Percentiles rank a stretch among this genome's conserved stretches.
These are phyloP conservation scores for Vanderwaltozyma verrucispora DNA, from an alignment of 805 yeast genomes.

Conservation along the genomic window DNA sequence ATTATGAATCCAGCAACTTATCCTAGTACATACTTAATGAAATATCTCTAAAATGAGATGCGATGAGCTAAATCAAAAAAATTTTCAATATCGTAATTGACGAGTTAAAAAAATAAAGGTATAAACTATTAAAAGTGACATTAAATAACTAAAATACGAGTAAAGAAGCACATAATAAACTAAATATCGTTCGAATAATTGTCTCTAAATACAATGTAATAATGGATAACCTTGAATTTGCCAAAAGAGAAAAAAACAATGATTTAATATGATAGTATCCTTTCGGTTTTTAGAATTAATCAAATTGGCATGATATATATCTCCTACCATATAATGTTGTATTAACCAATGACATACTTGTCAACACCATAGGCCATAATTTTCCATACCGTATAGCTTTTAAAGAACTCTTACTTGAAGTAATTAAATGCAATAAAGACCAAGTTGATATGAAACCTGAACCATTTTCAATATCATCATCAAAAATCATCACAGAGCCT, in stretches of 20 bases:
- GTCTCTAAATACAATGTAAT: no score
- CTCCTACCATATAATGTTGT: conserved; percentile 59
- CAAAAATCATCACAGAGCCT: conserved; percentile 67
- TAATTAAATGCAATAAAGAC: conserved; percentile 63
- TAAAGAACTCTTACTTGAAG: conserved; percentile 53
- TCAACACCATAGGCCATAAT: conserved; percentile 50
- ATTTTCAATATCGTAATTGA: not conserved
- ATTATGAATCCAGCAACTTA: no score
- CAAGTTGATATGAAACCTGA: conserved; percentile 76
- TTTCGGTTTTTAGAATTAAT: not conserved
- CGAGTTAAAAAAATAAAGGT: not conserved
- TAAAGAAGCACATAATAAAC: no score
- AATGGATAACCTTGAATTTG: no score
- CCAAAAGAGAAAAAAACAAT: no score
- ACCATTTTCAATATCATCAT: conserved; percentile 69
- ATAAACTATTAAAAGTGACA: no score
- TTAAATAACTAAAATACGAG: no score
- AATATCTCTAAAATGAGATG: not conserved
- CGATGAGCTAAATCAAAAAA: not conserved
- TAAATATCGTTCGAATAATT: no score
- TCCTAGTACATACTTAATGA: no score
- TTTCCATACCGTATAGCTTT: conserved; percentile 42
- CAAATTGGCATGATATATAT: conserved; percentile 38
- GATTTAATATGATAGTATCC: no score
- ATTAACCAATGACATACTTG: conserved; percentile 50